Base-by-base conservation (phyloP, 257 asterid genomes). In the Solanum pinnatisectum region DNA sequence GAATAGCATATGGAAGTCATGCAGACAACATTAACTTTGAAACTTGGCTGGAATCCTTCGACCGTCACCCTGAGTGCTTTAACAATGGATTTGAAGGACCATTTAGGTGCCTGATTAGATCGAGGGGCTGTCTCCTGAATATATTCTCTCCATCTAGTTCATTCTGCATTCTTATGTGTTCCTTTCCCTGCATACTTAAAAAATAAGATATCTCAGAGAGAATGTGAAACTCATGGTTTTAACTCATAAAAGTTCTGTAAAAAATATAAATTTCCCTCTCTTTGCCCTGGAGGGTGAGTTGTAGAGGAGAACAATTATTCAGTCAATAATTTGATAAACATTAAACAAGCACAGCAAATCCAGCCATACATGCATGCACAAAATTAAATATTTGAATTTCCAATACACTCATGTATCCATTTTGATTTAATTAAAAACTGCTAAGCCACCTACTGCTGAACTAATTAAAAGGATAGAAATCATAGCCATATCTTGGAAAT, bases 101-200 rank as follows among this genome's bases (percentile, higher is more conserved):
- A 49, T 91, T 87, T 85, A 88, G 91, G 89, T 87, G 90, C 88
- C 60, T 88, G 84, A 87, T 91, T 33, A 87, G 88, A 87, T 87
- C 88, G n/a, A 88, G 92, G 67, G 84, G 81, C 25, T 85, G 86
- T 37, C 81, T 91, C 30, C 89, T 90, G 67, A 89, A 88, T 87
- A 71, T 88, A 14, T 33, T 91, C 83, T 88, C 85, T 44, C 40
- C 85, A 44, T 79, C 25, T 44, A 23, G 25, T 44, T 79, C 40
- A 27, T 27, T 81, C 27, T 81, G 65, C 16, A 4, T 44, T 81
- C 67, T 46, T 46, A 44, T n/a, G 40, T 4, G 27, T 46, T 81
- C 68, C 27, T 81, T 30, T 49, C 68, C 70, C 40, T 27, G 68
- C 42, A 1, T 49, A 30, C 40, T 30, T 49, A 5, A 15, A 44